Evolutionary conservation across 2,329 filamentous ascomycete species (phyloP).

Genomic region (Trichoderma sp.): DNA sequence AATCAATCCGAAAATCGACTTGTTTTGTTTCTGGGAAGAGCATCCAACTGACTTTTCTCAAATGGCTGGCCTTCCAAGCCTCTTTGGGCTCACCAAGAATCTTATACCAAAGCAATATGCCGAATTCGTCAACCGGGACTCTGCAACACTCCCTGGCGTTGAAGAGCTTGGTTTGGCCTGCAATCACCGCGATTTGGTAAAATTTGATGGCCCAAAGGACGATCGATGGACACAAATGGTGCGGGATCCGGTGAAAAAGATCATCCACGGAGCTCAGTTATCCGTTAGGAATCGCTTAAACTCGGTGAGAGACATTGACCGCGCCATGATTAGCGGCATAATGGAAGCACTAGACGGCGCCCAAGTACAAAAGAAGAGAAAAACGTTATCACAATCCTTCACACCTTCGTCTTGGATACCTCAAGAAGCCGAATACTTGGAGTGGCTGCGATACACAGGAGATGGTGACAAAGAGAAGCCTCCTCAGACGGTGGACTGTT

Average conservation of each 20-base stretch:
- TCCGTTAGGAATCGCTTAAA: constrained; percentile 38
- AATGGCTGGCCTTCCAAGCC: constrained; percentile 34
- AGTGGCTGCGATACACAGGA: background rate
- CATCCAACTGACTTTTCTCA: constrained; percentile 38
- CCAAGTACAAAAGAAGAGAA: constrained; percentile 35
- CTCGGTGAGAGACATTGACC: constrained; percentile 37
- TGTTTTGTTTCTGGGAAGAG: constrained; percentile 42
- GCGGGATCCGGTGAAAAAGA: constrained; percentile 36
- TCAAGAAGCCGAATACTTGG: background rate
- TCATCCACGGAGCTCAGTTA: constrained; percentile 36
- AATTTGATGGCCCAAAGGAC: constrained; percentile 42
- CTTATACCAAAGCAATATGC: constrained; percentile 34
- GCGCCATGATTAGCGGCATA: constrained; percentile 31
- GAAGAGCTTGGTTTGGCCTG: constrained; percentile 35
- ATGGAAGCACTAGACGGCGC: constrained; percentile 35
- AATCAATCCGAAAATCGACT: constrained; percentile 35
- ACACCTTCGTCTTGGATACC: background rate
- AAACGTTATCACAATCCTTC: constrained; percentile 23
- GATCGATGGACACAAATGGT: constrained; percentile 35
- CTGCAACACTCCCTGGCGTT: constrained; percentile 36
- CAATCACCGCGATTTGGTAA: constrained; percentile 41
- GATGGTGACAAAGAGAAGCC: constrained; percentile 18
- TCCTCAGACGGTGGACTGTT: constrained; percentile 29
- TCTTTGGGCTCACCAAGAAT: constrained; percentile 19
- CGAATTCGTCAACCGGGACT: constrained; percentile 41